Evolutionary conservation across 2,329 filamentous ascomycete species (phyloP).

Genomic region (Fusarium verrucosum): DNA sequence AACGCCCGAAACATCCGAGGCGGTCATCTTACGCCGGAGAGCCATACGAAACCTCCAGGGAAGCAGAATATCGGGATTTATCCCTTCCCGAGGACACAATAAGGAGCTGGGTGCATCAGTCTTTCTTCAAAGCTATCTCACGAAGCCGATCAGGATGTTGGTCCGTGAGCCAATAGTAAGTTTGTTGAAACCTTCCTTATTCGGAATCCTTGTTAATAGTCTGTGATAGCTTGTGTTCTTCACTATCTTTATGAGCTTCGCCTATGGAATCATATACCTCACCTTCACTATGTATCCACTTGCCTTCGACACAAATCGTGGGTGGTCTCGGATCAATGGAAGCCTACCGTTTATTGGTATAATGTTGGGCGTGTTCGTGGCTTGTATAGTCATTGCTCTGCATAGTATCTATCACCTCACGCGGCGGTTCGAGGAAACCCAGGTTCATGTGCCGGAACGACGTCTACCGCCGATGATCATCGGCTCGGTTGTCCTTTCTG

Average conservation of each 20-base stretch:
- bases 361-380: rapidly evolving
- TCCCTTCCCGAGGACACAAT: background rate
- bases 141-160: background rate
- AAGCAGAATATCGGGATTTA: background rate
- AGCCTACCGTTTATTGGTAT: background rate
- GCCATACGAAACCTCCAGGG: rapidly evolving
- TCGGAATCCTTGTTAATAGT: background rate
- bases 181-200: background rate
- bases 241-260: background rate
- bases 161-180: background rate
- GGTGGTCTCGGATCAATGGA: background rate
- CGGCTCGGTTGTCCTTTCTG: background rate
- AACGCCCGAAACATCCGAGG: background rate
- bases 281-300: background rate
- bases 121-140: background rate
- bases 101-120: background rate
- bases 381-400: background rate
- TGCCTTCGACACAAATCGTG: background rate
- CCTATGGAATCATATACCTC: background rate
- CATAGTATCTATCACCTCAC: background rate
- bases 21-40: background rate
- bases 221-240: background rate
- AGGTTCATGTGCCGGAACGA: background rate
- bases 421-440: background rate
- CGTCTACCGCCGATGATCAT: background rate